A percentile compares a stretch with the other conserved stretches of the same genome.
These are phyloP conservation scores for Talaromyces liani DNA, from an alignment of 495 filamentous ascomycete genomes.

Conservation along the genomic window DNA sequence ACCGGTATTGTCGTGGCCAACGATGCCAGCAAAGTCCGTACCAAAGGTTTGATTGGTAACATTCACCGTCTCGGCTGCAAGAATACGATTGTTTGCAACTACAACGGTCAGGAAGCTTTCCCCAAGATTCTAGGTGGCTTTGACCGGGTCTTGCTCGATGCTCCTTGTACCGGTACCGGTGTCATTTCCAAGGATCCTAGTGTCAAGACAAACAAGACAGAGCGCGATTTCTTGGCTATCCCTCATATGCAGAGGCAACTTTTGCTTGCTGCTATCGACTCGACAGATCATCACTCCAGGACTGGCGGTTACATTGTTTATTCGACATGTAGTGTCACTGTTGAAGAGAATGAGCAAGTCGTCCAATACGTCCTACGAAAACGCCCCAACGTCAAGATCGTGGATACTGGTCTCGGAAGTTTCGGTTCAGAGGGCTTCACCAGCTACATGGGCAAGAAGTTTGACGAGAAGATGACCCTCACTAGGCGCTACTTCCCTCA, in stretches of 20 bases:
- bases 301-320: constrained; percentile 94
- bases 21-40: constrained; percentile 85
- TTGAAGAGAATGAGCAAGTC: constrained; percentile 90
- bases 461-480: constrained; percentile 75
- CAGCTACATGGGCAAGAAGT: constrained; percentile 79
- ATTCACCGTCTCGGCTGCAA: constrained; percentile 90
- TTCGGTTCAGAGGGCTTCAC: constrained; percentile 91
- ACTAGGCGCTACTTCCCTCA: constrained; percentile 92
- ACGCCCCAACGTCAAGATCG: constrained; percentile 86
- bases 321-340: constrained; percentile 85
- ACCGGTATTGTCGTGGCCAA: constrained; percentile 95
- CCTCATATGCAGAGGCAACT: constrained; percentile 94
- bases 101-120: constrained; percentile 81
- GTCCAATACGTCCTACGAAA: constrained; percentile 87
- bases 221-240: constrained; percentile 83
- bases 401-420: constrained; percentile 78
- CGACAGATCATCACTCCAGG: constrained; percentile 73
- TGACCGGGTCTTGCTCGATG: constrained; percentile 74
- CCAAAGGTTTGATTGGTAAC: constrained; percentile 97
- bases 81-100: constrained; percentile 91
- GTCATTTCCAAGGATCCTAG: constrained; percentile 94
- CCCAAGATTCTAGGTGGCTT: constrained; percentile 93
- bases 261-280: constrained; percentile 88
- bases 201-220: constrained; percentile 95
- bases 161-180: constrained; percentile 73